These are phyloP conservation scores for Ophiostoma angusticollis DNA, from an alignment of 2,329 filamentous ascomycete species.

Conservation along the genomic window DNA sequence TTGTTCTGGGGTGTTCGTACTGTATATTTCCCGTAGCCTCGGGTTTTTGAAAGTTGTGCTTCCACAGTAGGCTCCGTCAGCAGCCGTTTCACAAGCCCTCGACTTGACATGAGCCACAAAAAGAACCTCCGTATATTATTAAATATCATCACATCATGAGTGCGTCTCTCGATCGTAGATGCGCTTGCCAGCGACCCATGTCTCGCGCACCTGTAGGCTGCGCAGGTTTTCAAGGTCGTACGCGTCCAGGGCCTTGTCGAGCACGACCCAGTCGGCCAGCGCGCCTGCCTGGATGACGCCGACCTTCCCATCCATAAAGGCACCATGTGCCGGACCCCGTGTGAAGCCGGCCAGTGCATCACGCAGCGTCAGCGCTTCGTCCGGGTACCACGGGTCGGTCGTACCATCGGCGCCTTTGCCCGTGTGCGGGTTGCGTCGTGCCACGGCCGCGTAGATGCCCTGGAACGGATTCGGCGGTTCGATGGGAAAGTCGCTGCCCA, in stretches of 20 bases:
- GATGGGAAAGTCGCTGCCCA: conserved; percentile 61
- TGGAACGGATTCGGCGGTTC: conserved; percentile 56
- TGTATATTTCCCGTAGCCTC: background rate
- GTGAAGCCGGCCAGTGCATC: conserved; percentile 53
- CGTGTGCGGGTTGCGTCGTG: conserved; percentile 45
- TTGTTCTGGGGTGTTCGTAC: no score
- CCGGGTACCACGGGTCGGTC: conserved; percentile 43
- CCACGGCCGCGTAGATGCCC: conserved; percentile 56
- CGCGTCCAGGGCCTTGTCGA: conserved; percentile 43
- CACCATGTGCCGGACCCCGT: conserved; percentile 42
- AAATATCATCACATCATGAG: background rate
- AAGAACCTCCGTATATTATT: no score
- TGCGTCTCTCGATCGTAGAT: conserved; percentile 28
- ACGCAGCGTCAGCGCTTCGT: conserved; percentile 44
- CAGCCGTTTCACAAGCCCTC: no score
- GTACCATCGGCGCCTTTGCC: conserved; percentile 35
- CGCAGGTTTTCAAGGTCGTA: conserved; percentile 38
- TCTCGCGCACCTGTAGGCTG: conserved; percentile 45
- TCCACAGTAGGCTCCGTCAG: no score
- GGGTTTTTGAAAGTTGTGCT: no score
- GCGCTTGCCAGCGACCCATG: conserved; percentile 49
- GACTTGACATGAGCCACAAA: background rate
- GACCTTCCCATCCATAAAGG: conserved; percentile 44
- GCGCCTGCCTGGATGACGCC: conserved; percentile 47
- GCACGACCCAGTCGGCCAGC: conserved; percentile 59